Conservation (phyloP, 1,284 basidiomycete genomes). For the Apiotrichum mycotoxinovorans region DNA sequence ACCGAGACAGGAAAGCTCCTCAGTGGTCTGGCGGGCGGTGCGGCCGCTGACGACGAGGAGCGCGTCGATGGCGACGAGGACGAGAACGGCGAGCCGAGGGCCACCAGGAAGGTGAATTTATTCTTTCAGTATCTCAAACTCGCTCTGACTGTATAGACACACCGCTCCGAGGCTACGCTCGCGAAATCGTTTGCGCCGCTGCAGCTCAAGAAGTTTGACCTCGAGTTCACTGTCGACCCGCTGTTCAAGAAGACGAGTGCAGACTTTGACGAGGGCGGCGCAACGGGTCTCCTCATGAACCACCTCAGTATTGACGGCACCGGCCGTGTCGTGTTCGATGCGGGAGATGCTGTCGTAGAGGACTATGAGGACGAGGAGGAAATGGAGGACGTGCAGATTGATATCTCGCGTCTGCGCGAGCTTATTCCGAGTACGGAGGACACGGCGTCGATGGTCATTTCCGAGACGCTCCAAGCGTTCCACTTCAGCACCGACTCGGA, state of each 20-base stretch:
- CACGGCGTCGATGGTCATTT: constrained; percentile 68
- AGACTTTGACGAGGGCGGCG: constrained; percentile 98
- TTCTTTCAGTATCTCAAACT: not conserved
- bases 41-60: constrained; percentile 32
- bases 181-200: constrained; percentile 78
- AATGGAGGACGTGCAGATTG: constrained; percentile 48
- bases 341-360: constrained; percentile 75
- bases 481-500: constrained; percentile 65
- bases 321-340: constrained; percentile 91
- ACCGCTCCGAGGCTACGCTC: constrained; percentile 72
- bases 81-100: constrained; percentile 31
- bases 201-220: constrained; percentile 85
- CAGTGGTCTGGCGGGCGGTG: constrained; percentile 72
- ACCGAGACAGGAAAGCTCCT: constrained; percentile 95
- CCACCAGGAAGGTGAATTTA: constrained; percentile 34
- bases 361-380: constrained; percentile 72
- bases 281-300: constrained; percentile 90
- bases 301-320: constrained; percentile 80
- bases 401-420: constrained; percentile 62
- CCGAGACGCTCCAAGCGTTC: constrained; percentile 73
- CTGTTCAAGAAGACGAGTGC: constrained; percentile 97
- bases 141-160: constrained; percentile 53
- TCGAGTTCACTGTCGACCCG: constrained; percentile 94
- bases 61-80: constrained; percentile 47
- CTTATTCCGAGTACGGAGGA: constrained; percentile 66